Percentiles rank a stretch among this genome's conserved stretches.
Evolutionary conservation across 2,329 filamentous ascomycete species (phyloP).

Genomic region (Lecanicillium sp.): DNA sequence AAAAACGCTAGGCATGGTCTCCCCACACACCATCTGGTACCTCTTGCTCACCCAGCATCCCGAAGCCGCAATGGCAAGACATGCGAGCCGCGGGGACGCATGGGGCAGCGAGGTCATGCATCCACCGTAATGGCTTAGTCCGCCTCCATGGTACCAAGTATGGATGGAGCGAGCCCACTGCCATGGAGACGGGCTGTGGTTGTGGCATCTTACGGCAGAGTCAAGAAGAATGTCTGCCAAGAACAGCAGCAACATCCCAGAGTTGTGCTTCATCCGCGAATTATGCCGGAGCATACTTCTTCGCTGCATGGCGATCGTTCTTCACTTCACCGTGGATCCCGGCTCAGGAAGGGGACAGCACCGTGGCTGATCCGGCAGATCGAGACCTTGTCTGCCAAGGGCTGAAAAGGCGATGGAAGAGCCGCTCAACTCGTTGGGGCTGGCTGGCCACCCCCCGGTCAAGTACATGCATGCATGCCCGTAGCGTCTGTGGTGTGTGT

Average conservation of each 20-base stretch:
- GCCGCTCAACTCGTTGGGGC: conserved; percentile 12
- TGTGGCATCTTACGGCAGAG: no score
- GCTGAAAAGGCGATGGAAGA: conserved; percentile 12
- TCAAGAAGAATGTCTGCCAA: no score
- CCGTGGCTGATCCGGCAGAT: conserved; percentile 13
- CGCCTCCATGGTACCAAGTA: background rate
- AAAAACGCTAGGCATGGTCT: conserved; percentile 6
- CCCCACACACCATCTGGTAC: conserved; percentile 12
- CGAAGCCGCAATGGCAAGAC: conserved; percentile 9
- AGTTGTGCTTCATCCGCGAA: no score
- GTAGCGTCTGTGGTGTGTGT: conserved; percentile 2
- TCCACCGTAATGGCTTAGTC: conserved; percentile 11
- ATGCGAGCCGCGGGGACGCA: conserved; percentile 8
- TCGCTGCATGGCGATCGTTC: no score
- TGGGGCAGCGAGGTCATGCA: conserved; percentile 10
- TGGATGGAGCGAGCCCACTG: conserved; percentile 8
- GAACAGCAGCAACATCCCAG: no score
- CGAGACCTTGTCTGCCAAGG: conserved; percentile 12
- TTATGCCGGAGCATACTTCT: no score
- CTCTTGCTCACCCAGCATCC: conserved; percentile 7
- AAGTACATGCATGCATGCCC: conserved; percentile 1
- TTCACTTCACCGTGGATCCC: no score
- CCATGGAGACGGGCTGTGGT: no score
- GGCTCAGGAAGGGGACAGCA: background rate
- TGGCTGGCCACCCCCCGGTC: background rate